phyloP scores from a whole-genome alignment of 495 filamentous ascomycete species.

The Penicillium chermesinum region DNA sequence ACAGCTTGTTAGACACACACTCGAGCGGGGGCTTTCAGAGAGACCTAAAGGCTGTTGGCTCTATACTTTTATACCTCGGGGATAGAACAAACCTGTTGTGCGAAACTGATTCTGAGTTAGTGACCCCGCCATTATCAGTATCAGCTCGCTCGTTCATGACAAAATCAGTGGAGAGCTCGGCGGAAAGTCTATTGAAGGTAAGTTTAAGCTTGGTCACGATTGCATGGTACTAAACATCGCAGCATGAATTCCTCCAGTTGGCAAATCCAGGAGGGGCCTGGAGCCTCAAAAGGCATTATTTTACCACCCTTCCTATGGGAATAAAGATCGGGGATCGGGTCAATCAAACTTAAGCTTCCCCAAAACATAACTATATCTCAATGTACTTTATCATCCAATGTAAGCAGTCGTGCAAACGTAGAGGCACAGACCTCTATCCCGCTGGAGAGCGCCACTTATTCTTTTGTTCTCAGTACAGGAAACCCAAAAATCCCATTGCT shows the following conservation, averaged over 20 bases:
- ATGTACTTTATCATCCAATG: neutral
- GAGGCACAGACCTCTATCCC: neutral
- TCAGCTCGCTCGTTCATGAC: neutral
- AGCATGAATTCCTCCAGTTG: constrained; percentile 6
- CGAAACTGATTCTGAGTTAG: neutral
- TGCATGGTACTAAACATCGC: neutral
- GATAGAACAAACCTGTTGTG: neutral
- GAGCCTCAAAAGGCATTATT: constrained; percentile 7
- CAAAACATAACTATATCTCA: no score
- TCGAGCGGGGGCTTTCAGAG: neutral
- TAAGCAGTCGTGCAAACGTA: neutral
- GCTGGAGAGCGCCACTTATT: neutral
- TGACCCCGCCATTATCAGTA: neutral
- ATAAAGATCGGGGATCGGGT: neutral
- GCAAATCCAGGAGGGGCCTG: constrained; percentile 4
- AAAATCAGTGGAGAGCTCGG: neutral
- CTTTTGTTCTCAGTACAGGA: neutral
- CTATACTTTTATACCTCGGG: neutral
- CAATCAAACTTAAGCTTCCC: neutral
- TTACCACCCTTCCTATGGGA: constrained; percentile 2
- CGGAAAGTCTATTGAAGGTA: neutral
- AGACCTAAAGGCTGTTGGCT: neutral
- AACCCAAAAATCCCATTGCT: neutral
- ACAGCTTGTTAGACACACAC: constrained; percentile 4
- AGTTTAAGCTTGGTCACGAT: neutral